Percentiles rank a stretch among this genome's conserved stretches.
Evolutionary conservation across 176 grass and related monocot species (phyloP).

Genomic region (Lolium perenne): DNA sequence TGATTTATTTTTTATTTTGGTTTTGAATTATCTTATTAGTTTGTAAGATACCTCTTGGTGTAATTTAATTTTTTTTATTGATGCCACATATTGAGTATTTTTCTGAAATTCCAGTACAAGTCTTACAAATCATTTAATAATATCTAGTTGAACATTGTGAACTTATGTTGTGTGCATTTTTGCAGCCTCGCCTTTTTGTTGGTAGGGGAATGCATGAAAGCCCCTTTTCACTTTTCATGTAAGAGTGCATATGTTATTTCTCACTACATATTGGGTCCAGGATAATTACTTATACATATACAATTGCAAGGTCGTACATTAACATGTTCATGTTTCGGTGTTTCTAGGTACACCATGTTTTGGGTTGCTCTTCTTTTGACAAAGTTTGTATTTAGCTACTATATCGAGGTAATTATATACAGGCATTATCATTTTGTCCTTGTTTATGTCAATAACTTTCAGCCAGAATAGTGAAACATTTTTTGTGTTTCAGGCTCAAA

Average conservation of each 20-base stretch:
- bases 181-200: conserved; percentile 87
- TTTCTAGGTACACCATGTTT: conserved; percentile 91
- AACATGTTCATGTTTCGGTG: conserved; percentile 19
- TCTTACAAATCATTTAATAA: conserved; percentile 16
- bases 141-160: conserved; percentile 28
- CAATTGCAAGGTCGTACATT: conserved; percentile 26
- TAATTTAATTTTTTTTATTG: conserved; percentile 5
- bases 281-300: conserved; percentile 9
- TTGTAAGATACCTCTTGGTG: conserved; percentile 5
- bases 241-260: conserved; percentile 42
- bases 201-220: conserved; percentile 99
- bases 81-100: conserved; percentile 11
- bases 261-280: background rate
- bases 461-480: background rate
- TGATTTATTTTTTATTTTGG: conserved; percentile 15
- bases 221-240: conserved; percentile 93
- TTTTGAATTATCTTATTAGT: conserved; percentile 26
- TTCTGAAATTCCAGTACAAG: background rate
- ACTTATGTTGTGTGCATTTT: conserved; percentile 28
- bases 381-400: conserved; percentile 95
- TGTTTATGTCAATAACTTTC: conserved; percentile 26
- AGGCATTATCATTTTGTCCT: background rate
- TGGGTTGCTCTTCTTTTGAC: conserved; percentile 82
- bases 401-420: conserved; percentile 70
- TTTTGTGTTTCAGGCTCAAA: conserved; percentile 9